Base-by-base conservation (phyloP, 805 yeast species). In the Candida sanyiensis region DNA sequence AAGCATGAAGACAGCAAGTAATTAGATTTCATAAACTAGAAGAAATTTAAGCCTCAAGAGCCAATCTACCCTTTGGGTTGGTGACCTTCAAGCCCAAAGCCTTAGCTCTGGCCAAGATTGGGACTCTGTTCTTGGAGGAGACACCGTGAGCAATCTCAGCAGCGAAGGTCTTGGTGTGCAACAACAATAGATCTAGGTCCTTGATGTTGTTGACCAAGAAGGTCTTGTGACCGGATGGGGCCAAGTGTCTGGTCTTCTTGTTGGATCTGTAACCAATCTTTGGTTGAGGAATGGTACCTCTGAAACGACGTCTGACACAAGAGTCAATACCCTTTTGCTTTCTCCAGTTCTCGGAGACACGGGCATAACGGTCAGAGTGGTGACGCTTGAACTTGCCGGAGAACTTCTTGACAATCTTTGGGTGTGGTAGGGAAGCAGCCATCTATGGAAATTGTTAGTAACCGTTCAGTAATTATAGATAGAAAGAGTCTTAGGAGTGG, bases 291-390 rank as follows among this genome's bases (percentile, higher is more conserved):
- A 93, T 86, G 75, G 90, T 83, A 68, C 98, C 98, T 83, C 97
- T 87, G 95, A 93, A 93, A 80, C 93, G 83, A 81, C 98, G 90
- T 81, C 99, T 93, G 70, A 94, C 97, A 77, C 87, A 80, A 60
- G 97, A 89, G 80, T 93, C 99, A 70, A 93, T 93, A 93, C 99
- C 99, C 86, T 93, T 93, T 77, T 94, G 99, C 79, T 93, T 90
- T 87, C 99, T 93, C 98, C 98, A 94, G 82, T 81, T 83, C 76
- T 87, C 97, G 65, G 86, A 75, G 61, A 93, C 96, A 77, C 99
- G 89, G 81, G 80, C 82, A 77, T 88, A 90, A 77, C 96, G 87
- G 83, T 93, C 99, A 72, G 96, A 88, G 81, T 93, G 98, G 73
- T 90, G 97, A 80, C 99, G 88, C 90, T 89, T 94, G 85, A 93